phyloP scores from a whole-genome alignment of 768 basidiomycete species.

The Calocera viscosa region DNA sequence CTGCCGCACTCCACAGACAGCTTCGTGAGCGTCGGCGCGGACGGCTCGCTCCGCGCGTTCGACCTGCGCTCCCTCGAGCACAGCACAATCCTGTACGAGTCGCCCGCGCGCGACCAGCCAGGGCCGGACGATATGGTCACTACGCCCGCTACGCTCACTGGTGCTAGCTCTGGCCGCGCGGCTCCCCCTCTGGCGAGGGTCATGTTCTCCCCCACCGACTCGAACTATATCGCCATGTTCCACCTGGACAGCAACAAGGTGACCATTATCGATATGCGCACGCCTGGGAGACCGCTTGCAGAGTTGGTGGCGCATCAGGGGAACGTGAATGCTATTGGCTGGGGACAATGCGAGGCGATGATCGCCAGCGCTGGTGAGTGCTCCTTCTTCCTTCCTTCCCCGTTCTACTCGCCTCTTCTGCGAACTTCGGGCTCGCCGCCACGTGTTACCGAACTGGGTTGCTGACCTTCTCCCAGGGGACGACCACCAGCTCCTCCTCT shows the following conservation, averaged over 20 bases:
- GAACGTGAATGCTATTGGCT: conserved; percentile 76
- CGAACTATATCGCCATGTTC: conserved; percentile 94
- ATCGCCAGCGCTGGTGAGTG: conserved; percentile 73
- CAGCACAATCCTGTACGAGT: conserved; percentile 94
- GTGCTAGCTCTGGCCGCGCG: conserved; percentile 31
- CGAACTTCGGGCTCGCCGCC: neutral
- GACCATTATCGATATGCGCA: conserved; percentile 92
- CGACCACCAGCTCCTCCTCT: conserved; percentile 85
- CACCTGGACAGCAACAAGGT: conserved; percentile 85
- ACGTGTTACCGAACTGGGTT: neutral
- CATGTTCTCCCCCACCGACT: conserved; percentile 80
- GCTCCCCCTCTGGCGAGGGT: conserved; percentile 76
- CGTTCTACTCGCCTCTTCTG: neutral
- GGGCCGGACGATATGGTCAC: conserved; percentile 46
- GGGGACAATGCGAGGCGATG: conserved; percentile 73
- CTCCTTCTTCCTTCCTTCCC: conserved; percentile 8
- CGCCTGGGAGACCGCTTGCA: conserved; percentile 88
- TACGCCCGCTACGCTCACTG: conserved; percentile 24
- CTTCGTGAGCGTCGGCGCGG: conserved; percentile 96
- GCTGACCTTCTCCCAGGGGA: conserved; percentile 44
- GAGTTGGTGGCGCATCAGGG: conserved; percentile 76
- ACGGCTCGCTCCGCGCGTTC: conserved; percentile 91
- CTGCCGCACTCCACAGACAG: conserved; percentile 89
- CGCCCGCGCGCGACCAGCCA: conserved; percentile 36
- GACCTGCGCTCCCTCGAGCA: conserved; percentile 94